Evolutionary conservation across 805 yeast species (phyloP), one percentile per base, ranked within the genome.

Genomic region (Priceomyces fermenticarens): DNA sequence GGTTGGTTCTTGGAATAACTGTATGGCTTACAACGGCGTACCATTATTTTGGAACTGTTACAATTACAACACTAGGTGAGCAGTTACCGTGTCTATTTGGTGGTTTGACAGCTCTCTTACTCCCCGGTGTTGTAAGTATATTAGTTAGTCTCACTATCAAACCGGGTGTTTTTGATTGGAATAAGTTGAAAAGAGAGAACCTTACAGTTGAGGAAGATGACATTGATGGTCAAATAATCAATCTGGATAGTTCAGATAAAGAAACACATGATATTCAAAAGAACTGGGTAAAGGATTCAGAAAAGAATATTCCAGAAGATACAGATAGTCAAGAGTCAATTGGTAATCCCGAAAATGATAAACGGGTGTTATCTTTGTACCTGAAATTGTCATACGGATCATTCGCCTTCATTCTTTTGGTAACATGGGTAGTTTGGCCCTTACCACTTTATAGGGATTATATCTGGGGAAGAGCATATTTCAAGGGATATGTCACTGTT

Each of bases 401-500:
- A 10, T 46, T 58, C 5, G 35, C 63, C 2, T 46, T 63, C 30
- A 48, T 52, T n/a, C 43, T 62, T 5, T 41, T 63, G n/a, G 32
- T 65, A 3, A 63, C 68, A 2, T 64, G 69, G 67, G 67, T 66
- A 1, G 39, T 65, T n/a, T 63, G 69, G 66, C 74, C 75, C 30
- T 55, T 70, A 36, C 72, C 75, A 15, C 51, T 70, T 16, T 70
- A 69, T 47, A 61, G 70, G 31, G 63, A 71, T n/a, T 71, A 62
- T 51, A 59, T 69, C 23, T 71, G 69, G 54, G 46, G 61, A 16
- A 60, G 54, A 36, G 42, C 58, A 3, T 70, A 63, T 43, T 70
- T 66, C 46, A 51, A 54, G 27, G 73, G 75, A 2, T 70, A 61
- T 48, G 59, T 63, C 23, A 60, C 63, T 10, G 67, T 71, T 23